Conservation (phyloP, 768 basidiomycete genomes). For the Tricholoma sp. region DNA sequence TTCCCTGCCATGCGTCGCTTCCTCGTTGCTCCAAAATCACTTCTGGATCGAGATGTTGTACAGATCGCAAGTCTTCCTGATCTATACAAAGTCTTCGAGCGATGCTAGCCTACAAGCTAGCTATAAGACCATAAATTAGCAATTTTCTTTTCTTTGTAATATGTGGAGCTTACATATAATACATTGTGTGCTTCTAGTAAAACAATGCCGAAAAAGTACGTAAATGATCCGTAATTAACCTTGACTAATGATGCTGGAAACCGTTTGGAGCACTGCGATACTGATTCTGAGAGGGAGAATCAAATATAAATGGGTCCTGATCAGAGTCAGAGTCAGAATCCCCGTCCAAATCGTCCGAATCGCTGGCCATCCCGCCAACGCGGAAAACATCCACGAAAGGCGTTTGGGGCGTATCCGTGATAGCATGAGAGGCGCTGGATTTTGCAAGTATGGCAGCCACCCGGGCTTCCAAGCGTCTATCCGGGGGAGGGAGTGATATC, state of each 20-base stretch:
- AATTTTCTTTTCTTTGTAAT: conserved; percentile 10
- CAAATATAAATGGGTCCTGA: conserved; percentile 59
- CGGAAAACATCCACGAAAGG: conserved; percentile 76
- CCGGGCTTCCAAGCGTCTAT: conserved; percentile 64
- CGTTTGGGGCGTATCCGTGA: conserved; percentile 65
- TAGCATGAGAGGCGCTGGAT: conserved; percentile 52
- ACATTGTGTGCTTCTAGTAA: conserved; percentile 17
- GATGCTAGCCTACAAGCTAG: conserved; percentile 55
- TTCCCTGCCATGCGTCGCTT: conserved; percentile 85
- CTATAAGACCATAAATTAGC: conserved; percentile 9
- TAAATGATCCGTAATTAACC: conserved; percentile 3
- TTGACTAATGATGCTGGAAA: conserved; percentile 28
- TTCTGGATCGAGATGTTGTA: conserved; percentile 70
- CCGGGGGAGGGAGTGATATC: conserved; percentile 39
- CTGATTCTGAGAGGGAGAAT: conserved; percentile 40
- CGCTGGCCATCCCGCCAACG: conserved; percentile 35
- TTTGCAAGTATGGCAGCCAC: conserved; percentile 82
- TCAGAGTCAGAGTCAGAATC: conserved; percentile 50
- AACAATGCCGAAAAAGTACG: conserved; percentile 9
- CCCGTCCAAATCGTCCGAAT: conserved; percentile 24
- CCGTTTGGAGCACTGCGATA: conserved; percentile 42
- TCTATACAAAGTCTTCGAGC: conserved; percentile 91
- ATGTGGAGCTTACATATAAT: conserved; percentile 12
- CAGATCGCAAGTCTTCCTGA: conserved; percentile 90
- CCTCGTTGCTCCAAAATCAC: conserved; percentile 58